Base-by-base conservation (phyloP, 257 asterid species). In the Nyctanthes arbortristis region DNA sequence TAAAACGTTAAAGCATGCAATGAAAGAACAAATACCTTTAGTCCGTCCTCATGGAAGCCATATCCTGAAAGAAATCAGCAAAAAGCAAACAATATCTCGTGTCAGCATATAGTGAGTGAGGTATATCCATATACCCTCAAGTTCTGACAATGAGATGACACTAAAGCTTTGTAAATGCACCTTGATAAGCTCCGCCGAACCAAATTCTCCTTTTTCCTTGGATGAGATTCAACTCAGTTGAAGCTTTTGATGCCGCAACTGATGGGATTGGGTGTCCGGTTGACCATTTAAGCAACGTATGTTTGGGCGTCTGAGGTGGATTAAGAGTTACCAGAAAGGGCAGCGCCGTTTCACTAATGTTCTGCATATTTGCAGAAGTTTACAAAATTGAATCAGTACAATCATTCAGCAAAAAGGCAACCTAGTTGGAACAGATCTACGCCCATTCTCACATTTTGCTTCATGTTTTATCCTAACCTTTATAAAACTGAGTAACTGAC, bases 141-240 rank as follows among this genome's bases (percentile, higher is more conserved):
- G 16, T 4, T n/a, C 14, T 13, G 47, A 58, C n/a, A n/a, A n/a
- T n/a, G n/a, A 28, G 35, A 27, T 65, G 28, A 52, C 10, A 13
- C 10, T 4, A 59, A 18, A 29, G 16, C 47, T 34, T 36, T 7
- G 40, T 25, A 14, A 54, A 7, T 47, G 68, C 54, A 90, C 98
- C 97, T 82, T 89, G 97, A 81, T 94, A 94, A 64, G 97, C 97
- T 79, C 99, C 99, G 73, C 95, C 84, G 63, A 91, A 94, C 99
- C 99, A 94, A 77, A 91, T 84, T 79, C 86, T 75, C 62, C 97
- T 85, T 79, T 87, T 86, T 43, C 97, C 99, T 81, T 94, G 97
- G 80, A 89, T 91, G 30, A 79, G 77, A 67, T 80, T 30, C 36
- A 94, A 81, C 81, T 85, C 84, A 58, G 80, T 69, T 7, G 95